A percentile compares a stretch with the other conserved stretches of the same genome.
Evolutionary conservation across 164 flowering plant species (phyloP).

Genomic region (Annona squamosa): DNA sequence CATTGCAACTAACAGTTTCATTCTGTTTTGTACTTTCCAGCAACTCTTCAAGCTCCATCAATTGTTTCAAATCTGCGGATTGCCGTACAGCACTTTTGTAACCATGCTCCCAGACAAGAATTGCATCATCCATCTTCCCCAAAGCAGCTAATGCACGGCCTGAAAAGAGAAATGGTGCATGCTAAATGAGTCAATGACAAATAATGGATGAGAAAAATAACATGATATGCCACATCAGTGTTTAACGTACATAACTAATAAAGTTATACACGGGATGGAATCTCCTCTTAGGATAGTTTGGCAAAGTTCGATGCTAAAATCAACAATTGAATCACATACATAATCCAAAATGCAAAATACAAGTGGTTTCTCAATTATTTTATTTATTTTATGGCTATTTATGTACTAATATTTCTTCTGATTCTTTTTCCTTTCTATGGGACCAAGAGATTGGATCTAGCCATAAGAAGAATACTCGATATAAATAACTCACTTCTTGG

Average conservation of each 20-base stretch:
- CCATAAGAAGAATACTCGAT: neutral
- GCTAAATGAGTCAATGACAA: neutral
- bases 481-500: neutral
- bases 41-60: slow-evolving; percentile 86
- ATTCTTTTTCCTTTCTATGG: neutral
- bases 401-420: no score
- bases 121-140: slow-evolving; percentile 78
- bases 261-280: neutral
- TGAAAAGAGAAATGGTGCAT: slow-evolving; percentile 19
- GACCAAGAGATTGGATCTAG: neutral
- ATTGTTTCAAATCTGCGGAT: slow-evolving; percentile 71
- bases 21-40: slow-evolving; percentile 40
- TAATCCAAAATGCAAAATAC: no score
- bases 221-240: neutral
- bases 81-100: slow-evolving; percentile 56
- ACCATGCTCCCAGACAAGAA: slow-evolving; percentile 76
- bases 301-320: neutral
- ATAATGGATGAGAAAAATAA: neutral
- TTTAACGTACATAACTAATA: no score
- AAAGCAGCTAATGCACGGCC: slow-evolving; percentile 75
- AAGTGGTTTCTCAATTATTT: no score
- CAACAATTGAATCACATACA: neutral
- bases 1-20: slow-evolving; percentile 16
- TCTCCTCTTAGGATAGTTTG: neutral
- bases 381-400: no score